Evolutionary conservation across 1,284 basidiomycete species (phyloP).

Genomic region (Anthracocystis panici-leucophaei): DNA sequence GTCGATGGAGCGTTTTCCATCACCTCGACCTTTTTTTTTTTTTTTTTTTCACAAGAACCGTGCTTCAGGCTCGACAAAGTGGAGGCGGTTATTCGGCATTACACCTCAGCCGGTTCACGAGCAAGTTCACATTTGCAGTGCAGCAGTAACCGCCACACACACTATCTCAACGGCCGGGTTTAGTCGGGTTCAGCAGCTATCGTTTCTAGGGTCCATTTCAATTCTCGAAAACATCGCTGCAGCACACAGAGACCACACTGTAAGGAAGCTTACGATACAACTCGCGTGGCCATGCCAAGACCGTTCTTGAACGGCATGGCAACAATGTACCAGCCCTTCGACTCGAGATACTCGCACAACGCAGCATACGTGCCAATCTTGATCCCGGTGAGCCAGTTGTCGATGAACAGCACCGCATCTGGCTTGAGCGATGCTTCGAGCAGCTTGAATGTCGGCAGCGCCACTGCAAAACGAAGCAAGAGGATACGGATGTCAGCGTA

Average conservation of each 20-base stretch:
- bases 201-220: conserved; percentile 4
- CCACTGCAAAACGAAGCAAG: conserved; percentile 13
- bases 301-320: conserved; percentile 49
- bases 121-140: background rate
- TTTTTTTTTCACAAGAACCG: no score
- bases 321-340: conserved; percentile 35
- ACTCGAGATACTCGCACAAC: conserved; percentile 35
- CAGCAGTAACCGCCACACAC: no score
- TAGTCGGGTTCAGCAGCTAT: background rate
- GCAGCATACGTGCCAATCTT: conserved; percentile 30
- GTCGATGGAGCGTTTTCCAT: background rate
- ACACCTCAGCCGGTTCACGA: conserved; percentile 1
- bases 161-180: background rate
- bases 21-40: background rate
- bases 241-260: background rate
- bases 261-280: conserved; percentile 3
- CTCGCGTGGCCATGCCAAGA: conserved; percentile 36
- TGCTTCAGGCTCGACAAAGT: background rate
- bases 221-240: background rate
- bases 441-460: conserved; percentile 44
- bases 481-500: conserved; percentile 3
- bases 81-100: conserved; percentile 10
- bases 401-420: conserved; percentile 41
- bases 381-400: conserved; percentile 41
- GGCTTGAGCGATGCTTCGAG: conserved; percentile 31